Conservation (phyloP, 305 asterid genomes). For the Fraxinus velutina region DNA sequence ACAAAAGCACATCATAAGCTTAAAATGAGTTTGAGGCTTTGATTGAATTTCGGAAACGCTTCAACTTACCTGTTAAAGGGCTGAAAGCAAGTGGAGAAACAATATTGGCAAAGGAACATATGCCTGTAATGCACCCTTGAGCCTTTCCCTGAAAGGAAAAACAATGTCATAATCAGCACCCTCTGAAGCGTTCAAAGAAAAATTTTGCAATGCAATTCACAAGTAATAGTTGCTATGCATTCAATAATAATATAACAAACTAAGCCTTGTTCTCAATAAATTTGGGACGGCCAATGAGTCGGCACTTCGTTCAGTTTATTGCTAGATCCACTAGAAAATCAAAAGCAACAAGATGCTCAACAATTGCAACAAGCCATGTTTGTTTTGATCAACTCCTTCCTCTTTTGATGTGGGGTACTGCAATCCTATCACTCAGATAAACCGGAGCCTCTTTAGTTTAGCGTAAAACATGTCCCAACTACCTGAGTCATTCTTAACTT, state of each 20-base stretch:
- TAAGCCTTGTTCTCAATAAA: not conserved
- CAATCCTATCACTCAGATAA: not conserved
- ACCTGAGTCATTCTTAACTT: not conserved
- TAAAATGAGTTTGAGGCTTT: constrained; percentile 1
- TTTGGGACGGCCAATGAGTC: not conserved
- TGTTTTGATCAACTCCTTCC: not conserved
- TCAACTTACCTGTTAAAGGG: constrained; percentile 66
- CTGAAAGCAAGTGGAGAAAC: constrained; percentile 80
- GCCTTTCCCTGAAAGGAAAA: constrained; percentile 60
- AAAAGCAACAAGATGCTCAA: not conserved
- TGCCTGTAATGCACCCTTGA: constrained; percentile 92
- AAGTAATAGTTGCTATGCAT: not conserved
- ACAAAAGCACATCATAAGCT: not conserved
- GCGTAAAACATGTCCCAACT: not conserved
- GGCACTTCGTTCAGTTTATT: not conserved
- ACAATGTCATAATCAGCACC: not conserved
- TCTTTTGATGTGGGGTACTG: not conserved
- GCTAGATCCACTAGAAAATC: not conserved
- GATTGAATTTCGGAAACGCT: not conserved
- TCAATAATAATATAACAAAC: not conserved
- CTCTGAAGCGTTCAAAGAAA: not conserved
- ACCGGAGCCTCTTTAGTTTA: not conserved
- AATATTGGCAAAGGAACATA: constrained; percentile 63
- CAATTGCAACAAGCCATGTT: not conserved
- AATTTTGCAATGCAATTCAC: not conserved